These are phyloP conservation scores for Lolium perenne DNA, from an alignment of 176 grass and related monocot species.

Conservation along the genomic window DNA sequence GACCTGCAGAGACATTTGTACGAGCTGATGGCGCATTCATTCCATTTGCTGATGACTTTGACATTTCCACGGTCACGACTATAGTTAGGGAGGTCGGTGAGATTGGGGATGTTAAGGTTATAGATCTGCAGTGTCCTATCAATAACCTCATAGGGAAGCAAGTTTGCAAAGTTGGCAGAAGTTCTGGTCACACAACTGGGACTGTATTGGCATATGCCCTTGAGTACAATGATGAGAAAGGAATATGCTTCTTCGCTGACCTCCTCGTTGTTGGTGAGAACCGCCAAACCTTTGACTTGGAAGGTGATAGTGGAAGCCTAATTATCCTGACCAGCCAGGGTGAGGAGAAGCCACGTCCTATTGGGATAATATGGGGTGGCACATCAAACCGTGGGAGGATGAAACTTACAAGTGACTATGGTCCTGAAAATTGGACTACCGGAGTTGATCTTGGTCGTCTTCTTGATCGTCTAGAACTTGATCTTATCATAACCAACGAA, in stretches of 20 bases:
- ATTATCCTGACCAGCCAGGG: conserved; percentile 77
- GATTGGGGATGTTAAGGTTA: conserved; percentile 82
- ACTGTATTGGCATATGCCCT: conserved; percentile 94
- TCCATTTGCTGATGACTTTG: conserved; percentile 89
- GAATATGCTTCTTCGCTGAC: conserved; percentile 97
- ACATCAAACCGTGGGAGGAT: conserved; percentile 87
- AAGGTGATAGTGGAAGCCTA: conserved; percentile 94
- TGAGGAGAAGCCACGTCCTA: conserved; percentile 74
- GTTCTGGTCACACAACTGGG: conserved; percentile 89
- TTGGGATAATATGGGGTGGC: conserved; percentile 97
- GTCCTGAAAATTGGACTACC: conserved; percentile 95
- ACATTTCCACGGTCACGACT: conserved; percentile 79
- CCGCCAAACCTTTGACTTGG: conserved; percentile 92
- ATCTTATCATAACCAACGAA: conserved; percentile 82
- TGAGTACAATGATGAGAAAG: conserved; percentile 97
- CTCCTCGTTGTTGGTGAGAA: conserved; percentile 94
- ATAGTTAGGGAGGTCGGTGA: conserved; percentile 79
- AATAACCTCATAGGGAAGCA: conserved; percentile 78
- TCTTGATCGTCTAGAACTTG: conserved; percentile 89
- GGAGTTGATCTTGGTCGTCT: conserved; percentile 95
- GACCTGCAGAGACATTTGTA: conserved; percentile 94
- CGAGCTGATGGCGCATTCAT: conserved; percentile 94
- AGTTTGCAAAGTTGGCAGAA: conserved; percentile 90
- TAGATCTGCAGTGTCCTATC: conserved; percentile 87
- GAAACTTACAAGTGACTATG: conserved; percentile 81